Base-by-base conservation (phyloP, 2,329 filamentous ascomycete species). In the Cordyceps javanica region DNA sequence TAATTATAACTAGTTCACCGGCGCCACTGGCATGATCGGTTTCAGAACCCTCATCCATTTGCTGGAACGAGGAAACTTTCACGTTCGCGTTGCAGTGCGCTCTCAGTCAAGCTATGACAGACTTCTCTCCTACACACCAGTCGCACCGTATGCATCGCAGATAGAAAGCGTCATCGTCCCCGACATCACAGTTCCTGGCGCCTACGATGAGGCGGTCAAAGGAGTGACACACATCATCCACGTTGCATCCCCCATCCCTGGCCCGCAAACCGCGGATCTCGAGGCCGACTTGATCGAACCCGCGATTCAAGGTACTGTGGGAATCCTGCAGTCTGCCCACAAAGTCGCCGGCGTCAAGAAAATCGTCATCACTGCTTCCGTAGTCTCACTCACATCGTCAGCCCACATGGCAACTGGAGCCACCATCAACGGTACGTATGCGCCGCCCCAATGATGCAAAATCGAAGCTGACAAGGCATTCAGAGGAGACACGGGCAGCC, bases 291-390 rank as follows among this genome's bases (percentile, higher is more conserved):
- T 72, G n/a, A 62, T 73, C 14, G 58, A 65, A 19, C 69, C 72
- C 1, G 68, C 70, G 21, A 63, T 77, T 30, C 65, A 69, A 48
- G 72, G 70, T 21, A 76, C 71, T 0, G 52, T 68, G 4, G 64
- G 64, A 5, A 67, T 77, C 7, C 66, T 78, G 2, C 60, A 70
- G 25, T 66, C 73, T 0, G 75, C 74, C 1, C 45, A 64, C 16
- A 70, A 70, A 54, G 59, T 57, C 6, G 60, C 63, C 1, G 67
- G 63, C 0, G 66, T 79, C n/a, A 67, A 70, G 57, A 68, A 72
- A 14, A 62, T 78, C 9, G 70, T 78, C 19, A 73, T 79, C 51
- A 78, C 76, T 2, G 72, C 68, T 5, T 77, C 73, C 1, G 63
- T 68, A 13, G 63, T 60, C 1, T 66, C 69, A 38, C 53, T 67